Evolutionary conservation across 2,329 filamentous ascomycete genomes (phyloP).

Genomic region (Talaromyces piceae): DNA sequence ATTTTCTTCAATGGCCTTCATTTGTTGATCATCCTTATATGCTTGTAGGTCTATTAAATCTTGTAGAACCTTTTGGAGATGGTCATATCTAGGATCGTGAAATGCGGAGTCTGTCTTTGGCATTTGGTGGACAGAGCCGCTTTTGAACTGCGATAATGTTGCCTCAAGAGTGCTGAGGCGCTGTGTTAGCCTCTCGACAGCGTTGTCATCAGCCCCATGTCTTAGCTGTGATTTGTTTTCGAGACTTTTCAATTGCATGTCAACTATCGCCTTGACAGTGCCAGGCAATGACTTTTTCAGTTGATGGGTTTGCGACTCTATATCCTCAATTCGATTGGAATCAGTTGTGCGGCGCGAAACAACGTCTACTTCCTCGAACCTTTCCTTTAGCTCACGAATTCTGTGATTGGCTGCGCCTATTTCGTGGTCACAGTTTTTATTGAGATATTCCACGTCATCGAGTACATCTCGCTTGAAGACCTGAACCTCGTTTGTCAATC

Average conservation of each 20-base stretch:
- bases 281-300: not conserved
- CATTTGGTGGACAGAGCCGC: not conserved
- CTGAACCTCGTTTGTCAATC: not conserved
- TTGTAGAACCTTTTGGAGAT: slow-evolving; percentile 6
- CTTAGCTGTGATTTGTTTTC: not conserved
- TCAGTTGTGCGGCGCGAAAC: not conserved
- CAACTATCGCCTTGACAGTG: not conserved
- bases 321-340: not conserved
- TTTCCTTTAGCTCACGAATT: not conserved
- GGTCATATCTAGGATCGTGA: not conserved
- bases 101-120: not conserved
- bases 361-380: not conserved
- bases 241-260: not conserved
- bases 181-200: not conserved
- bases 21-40: slow-evolving; percentile 18
- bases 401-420: not conserved
- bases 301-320: not conserved
- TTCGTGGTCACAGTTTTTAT: not conserved
- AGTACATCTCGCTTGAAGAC: not conserved
- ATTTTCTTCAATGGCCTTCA: slow-evolving; percentile 16
- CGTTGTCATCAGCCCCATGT: not conserved
- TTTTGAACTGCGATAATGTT: not conserved
- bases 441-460: not conserved
- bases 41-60: slow-evolving; percentile 13
- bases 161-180: not conserved